A percentile compares a stretch with the other conserved stretches of the same genome.
Conservation (phyloP, 2,329 filamentous ascomycete genomes). For the Graphium sp. region DNA sequence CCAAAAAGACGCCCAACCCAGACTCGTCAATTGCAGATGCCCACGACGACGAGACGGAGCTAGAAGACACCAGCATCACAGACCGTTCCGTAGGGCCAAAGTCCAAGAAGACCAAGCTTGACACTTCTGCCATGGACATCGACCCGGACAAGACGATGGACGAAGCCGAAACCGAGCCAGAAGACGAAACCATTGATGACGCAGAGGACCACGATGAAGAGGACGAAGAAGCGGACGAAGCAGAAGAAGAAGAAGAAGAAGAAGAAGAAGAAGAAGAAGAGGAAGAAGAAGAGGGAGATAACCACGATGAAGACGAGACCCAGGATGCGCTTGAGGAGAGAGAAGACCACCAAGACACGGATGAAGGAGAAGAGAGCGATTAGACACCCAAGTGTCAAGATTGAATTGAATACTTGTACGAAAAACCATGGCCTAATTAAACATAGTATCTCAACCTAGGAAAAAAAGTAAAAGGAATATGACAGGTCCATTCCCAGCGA, state of each 20-base stretch:
- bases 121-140: slow-evolving; percentile 9
- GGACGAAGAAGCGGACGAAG: slow-evolving; percentile 18
- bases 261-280: slow-evolving; percentile 26
- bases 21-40: slow-evolving; percentile 16
- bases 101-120: slow-evolving; percentile 17
- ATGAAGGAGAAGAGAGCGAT: slow-evolving; percentile 4
- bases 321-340: slow-evolving; percentile 4
- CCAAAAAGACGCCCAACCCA: slow-evolving; percentile 32
- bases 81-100: slow-evolving; percentile 12
- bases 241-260: slow-evolving; percentile 15
- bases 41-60: slow-evolving; percentile 9
- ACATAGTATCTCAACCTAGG: no score
- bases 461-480: no score
- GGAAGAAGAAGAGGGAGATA: slow-evolving; percentile 28
- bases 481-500: no score
- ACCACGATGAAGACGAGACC: slow-evolving; percentile 15
- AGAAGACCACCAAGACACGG: slow-evolving; percentile 5
- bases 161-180: slow-evolving; percentile 12
- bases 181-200: slow-evolving; percentile 16
- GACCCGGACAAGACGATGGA: slow-evolving; percentile 15
- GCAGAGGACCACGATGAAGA: slow-evolving; percentile 30
- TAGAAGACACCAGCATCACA: slow-evolving; percentile 7
- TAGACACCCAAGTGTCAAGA: no score
- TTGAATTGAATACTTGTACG: no score
- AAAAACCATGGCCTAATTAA: no score